Evolutionary conservation across 768 basidiomycete genomes (phyloP).

Genomic region (Sporobolomyces roseus): DNA sequence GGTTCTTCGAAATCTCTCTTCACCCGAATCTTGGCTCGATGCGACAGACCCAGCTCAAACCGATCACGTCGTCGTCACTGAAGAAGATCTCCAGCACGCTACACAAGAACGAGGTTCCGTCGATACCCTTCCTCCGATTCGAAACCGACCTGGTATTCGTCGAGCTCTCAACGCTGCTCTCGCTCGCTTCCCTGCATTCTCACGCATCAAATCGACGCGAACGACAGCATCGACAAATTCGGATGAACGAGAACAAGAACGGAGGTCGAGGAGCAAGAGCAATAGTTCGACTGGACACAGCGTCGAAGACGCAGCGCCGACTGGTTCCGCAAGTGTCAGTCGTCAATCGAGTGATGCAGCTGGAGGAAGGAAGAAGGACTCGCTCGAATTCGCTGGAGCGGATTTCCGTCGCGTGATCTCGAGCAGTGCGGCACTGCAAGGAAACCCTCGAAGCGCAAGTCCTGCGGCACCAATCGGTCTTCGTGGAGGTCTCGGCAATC

Average conservation of each 20-base stretch:
- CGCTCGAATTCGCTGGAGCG: conserved; percentile 26
- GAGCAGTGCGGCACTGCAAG: neutral
- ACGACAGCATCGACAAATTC: conserved; percentile 18
- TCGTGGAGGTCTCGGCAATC: conserved; percentile 25
- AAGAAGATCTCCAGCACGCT: conserved; percentile 69
- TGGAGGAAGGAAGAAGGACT: conserved; percentile 9
- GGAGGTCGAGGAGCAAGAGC: conserved; percentile 39
- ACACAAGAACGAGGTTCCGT: conserved; percentile 41
- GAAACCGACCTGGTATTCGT: conserved; percentile 39
- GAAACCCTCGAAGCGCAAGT: conserved; percentile 3
- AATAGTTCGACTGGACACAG: conserved; percentile 38
- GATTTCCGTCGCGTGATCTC: conserved; percentile 37
- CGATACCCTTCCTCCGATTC: conserved; percentile 28
- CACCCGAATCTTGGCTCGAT: conserved; percentile 67
- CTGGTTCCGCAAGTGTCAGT: conserved; percentile 6
- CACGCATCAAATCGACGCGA: conserved; percentile 34
- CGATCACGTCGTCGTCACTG: conserved; percentile 61
- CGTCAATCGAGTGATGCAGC: conserved; percentile 29
- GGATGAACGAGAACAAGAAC: conserved; percentile 14
- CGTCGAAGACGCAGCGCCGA: conserved; percentile 2
- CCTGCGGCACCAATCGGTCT: neutral
- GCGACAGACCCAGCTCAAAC: conserved; percentile 58
- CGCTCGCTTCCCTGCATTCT: conserved; percentile 40
- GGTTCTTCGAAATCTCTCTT: conserved; percentile 50
- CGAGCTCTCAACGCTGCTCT: conserved; percentile 44